phyloP scores from a whole-genome alignment of 371 early-diverging fungal species.

The Lichtheimia hyalospora region DNA sequence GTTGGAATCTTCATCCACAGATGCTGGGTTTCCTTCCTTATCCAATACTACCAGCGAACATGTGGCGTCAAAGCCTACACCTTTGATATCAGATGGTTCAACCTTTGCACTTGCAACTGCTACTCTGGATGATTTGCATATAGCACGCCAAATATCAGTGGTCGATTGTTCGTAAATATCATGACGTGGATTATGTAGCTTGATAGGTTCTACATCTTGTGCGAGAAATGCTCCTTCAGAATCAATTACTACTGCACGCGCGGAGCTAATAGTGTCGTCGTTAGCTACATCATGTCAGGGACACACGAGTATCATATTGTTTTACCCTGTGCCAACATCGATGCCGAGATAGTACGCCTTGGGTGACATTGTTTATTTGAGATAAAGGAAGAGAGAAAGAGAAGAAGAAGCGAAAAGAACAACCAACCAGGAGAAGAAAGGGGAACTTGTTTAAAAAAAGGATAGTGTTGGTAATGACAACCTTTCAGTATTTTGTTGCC shows the following conservation, averaged over 20 bases:
- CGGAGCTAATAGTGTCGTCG: conserved; percentile 25
- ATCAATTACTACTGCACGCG: conserved; percentile 64
- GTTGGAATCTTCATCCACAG: conserved; percentile 42
- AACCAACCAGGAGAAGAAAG: background rate
- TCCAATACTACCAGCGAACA: conserved; percentile 70
- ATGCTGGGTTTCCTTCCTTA: conserved; percentile 48
- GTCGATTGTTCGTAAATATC: conserved; percentile 71
- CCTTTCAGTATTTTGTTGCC: background rate
- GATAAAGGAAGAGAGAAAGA: background rate
- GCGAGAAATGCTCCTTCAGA: conserved; percentile 48
- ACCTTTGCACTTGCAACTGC: conserved; percentile 42
- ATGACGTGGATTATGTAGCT: conserved; percentile 46
- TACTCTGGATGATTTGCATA: conserved; percentile 44
- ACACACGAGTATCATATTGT: background rate
- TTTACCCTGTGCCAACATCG: conserved; percentile 71
- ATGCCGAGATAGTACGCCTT: conserved; percentile 59
- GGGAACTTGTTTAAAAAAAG: background rate
- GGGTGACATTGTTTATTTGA: conserved; percentile 6
- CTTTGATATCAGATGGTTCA: conserved; percentile 38
- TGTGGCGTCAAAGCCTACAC: conserved; percentile 80
- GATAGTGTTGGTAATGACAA: no score
- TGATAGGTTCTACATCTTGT: conserved; percentile 49
- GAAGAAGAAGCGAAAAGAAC: background rate
- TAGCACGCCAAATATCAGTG: conserved; percentile 66
- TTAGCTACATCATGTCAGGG: background rate